phyloP scores from a whole-genome alignment of 164 flowering plant species.

The Aristolochia fimbriata region DNA sequence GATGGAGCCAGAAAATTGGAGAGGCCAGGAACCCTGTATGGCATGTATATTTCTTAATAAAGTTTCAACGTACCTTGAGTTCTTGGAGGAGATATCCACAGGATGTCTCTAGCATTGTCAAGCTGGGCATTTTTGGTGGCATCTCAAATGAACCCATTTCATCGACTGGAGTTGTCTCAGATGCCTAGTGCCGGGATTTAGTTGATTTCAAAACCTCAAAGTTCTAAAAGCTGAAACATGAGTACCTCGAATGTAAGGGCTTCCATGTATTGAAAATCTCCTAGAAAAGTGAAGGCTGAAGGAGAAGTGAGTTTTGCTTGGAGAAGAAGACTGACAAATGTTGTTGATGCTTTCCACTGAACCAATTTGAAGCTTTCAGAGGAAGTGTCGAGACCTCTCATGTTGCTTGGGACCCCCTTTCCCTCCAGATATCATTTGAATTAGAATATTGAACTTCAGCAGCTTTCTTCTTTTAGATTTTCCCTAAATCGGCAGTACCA shows the following conservation, averaged over 20 bases:
- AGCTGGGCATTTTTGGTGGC: constrained; percentile 33
- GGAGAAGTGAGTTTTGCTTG: constrained; percentile 35
- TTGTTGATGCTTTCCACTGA: constrained; percentile 21
- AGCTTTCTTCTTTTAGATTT: neutral
- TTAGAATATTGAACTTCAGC: neutral
- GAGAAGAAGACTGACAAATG: constrained; percentile 39
- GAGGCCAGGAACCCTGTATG: neutral
- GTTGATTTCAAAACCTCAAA: neutral
- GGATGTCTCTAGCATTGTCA: constrained; percentile 54
- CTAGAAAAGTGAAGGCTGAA: constrained; percentile 14
- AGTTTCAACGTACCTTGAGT: constrained; percentile 64
- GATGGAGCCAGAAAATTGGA: neutral
- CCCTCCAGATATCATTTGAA: constrained; percentile 4
- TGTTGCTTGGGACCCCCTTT: neutral
- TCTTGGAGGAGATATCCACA: constrained; percentile 87
- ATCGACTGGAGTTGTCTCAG: neutral
- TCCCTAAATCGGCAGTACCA: neutral
- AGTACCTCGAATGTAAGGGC: neutral
- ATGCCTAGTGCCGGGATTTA: neutral
- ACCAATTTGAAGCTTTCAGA: constrained; percentile 34
- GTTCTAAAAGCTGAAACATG: neutral
- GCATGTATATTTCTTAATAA: neutral
- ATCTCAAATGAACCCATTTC: constrained; percentile 37
- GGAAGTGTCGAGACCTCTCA: constrained; percentile 25
- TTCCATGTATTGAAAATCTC: neutral